phyloP scores from a whole-genome alignment of 441 rosid genomes.

The Metrosideros polymorpha region DNA sequence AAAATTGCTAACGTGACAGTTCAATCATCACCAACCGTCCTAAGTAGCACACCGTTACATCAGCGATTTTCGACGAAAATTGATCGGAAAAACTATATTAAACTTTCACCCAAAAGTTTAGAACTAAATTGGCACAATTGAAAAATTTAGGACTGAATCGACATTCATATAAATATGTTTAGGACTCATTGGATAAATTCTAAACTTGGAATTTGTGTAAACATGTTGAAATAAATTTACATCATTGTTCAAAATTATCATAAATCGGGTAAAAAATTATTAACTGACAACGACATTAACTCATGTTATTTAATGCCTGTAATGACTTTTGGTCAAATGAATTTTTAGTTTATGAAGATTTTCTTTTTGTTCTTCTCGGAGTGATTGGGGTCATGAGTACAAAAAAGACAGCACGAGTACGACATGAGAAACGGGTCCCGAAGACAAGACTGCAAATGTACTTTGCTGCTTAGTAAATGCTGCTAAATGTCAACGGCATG shows the following conservation, averaged over 20 bases:
- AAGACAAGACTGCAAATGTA: not conserved
- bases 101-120: not conserved
- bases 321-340: not conserved
- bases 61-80: accelerated
- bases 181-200: accelerated
- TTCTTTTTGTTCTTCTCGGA: not conserved
- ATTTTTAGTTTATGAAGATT: not conserved
- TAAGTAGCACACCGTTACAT: accelerated
- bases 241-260: not conserved
- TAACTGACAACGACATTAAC: not conserved
- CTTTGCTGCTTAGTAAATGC: not conserved
- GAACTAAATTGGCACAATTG: accelerated
- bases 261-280: not conserved
- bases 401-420: not conserved
- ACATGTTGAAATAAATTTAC: not conserved
- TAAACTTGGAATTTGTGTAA: not conserved
- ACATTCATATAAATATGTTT: accelerated
- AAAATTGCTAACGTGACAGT: accelerated
- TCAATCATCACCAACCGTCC: too few relatives aligned
- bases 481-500: not conserved
- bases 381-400: not conserved
- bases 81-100: accelerated
- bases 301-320: not conserved
- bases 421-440: not conserved
- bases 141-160: accelerated